A percentile compares a stretch with the other conserved stretches of the same genome.
Evolutionary conservation across 495 filamentous ascomycete species (phyloP).

Genomic region (Trichoderma reesei): DNA sequence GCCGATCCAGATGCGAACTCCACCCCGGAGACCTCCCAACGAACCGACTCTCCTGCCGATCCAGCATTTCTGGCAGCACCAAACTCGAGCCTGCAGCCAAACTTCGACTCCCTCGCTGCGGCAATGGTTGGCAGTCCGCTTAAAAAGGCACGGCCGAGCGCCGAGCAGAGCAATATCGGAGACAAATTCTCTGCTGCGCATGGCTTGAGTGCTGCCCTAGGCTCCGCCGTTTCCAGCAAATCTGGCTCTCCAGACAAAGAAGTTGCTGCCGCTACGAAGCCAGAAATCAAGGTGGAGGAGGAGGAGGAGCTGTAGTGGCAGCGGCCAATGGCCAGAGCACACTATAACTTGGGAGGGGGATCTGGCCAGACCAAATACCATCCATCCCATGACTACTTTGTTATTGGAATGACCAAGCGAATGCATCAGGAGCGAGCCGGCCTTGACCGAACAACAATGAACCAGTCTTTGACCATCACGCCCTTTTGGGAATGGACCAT

Average conservation of each 20-base stretch:
- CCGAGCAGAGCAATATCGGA: constrained; percentile 20
- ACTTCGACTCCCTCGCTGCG: constrained; percentile 29
- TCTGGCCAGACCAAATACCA: not conserved
- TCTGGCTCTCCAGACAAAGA: not conserved
- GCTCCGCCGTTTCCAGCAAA: not conserved
- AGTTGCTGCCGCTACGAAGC: not conserved
- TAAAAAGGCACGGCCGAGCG: constrained; percentile 71
- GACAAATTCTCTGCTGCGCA: constrained; percentile 7
- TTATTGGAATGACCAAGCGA: constrained; percentile 7
- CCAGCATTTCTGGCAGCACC: constrained; percentile 20
- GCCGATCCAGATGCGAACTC: constrained; percentile 52
- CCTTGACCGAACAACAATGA: not conserved
- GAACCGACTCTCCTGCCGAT: constrained; percentile 36
- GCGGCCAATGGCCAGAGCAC: not conserved
- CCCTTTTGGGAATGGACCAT: not conserved
- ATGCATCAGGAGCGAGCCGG: not conserved
- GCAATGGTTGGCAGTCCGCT: constrained; percentile 63
- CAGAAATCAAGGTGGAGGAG: constrained; percentile 9
- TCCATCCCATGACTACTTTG: not conserved
- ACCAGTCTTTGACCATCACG: not conserved
- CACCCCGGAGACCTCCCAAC: constrained; percentile 9
- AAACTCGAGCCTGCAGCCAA: constrained; percentile 12
- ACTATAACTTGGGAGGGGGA: not conserved
- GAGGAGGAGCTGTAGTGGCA: constrained; percentile 8
- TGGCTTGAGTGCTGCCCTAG: constrained; percentile 9